Percentiles rank a stretch among this genome's conserved stretches.
phyloP scores from a whole-genome alignment of 129 eudicot species.

The Deinandra increscens region DNA sequence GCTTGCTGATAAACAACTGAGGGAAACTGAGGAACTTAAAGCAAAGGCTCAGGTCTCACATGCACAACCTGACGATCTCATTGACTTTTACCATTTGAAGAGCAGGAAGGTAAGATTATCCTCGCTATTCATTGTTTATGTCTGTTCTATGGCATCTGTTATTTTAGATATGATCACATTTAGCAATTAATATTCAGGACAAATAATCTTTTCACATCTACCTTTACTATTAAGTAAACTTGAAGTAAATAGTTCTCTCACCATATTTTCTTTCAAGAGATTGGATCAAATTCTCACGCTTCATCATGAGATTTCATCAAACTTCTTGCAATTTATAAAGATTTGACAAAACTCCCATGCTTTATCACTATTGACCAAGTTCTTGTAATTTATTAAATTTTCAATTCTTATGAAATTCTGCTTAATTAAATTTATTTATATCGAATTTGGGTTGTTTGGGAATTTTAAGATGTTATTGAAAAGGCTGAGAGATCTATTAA shows the following conservation, averaged over 20 bases:
- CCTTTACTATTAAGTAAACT: not conserved
- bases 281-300: not conserved
- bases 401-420: not conserved
- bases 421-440: not conserved
- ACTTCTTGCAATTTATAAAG: not conserved
- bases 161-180: not conserved
- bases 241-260: not conserved
- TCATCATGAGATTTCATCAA: not conserved
- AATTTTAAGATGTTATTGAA: not conserved
- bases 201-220: not conserved
- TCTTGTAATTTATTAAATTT: not conserved
- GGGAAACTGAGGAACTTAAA: slow-evolving; percentile 86
- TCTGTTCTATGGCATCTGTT: not conserved
- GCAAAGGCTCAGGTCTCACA: slow-evolving; percentile 87
- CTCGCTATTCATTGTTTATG: not conserved
- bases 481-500: not conserved
- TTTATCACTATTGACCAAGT: not conserved
- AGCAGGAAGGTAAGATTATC: slow-evolving; percentile 72
- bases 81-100: slow-evolving; percentile 95
- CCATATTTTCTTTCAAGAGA: not conserved
- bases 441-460: not conserved
- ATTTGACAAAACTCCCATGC: not conserved
- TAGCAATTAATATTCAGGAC: not conserved
- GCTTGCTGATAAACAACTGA: slow-evolving; percentile 93
- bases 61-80: slow-evolving; percentile 96